A percentile compares a stretch with the other conserved stretches of the same genome.
phyloP scores from a whole-genome alignment of 345 rosid genomes.

The Citrus trifoliata region DNA sequence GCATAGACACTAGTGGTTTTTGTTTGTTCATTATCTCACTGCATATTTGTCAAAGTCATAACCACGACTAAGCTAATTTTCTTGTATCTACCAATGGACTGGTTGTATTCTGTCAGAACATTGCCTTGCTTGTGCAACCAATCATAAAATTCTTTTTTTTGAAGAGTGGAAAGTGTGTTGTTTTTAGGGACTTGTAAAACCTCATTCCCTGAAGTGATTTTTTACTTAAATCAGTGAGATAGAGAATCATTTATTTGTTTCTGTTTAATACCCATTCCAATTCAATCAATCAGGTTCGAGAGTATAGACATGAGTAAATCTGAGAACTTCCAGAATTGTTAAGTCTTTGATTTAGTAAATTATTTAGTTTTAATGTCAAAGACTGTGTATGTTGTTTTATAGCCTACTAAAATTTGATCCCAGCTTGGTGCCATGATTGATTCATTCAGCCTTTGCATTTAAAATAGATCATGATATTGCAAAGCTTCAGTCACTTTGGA shows the following conservation, averaged over 20 bases:
- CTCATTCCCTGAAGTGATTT: background rate
- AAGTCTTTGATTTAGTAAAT: background rate
- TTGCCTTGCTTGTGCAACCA: background rate
- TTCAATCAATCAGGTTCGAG: background rate
- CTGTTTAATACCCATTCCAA: background rate
- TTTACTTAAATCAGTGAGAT: background rate
- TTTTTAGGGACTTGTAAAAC: background rate
- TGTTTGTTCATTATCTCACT: background rate
- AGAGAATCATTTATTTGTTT: background rate
- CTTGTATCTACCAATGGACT: background rate
- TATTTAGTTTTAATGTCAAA: background rate
- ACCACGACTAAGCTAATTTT: background rate
- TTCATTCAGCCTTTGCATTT: background rate
- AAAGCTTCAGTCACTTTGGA: background rate
- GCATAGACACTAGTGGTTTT: background rate
- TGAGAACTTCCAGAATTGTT: background rate
- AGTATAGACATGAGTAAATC: too few species aligned
- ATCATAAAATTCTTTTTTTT: background rate
- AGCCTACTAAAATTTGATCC: background rate
- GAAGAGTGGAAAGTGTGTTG: background rate
- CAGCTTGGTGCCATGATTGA: background rate
- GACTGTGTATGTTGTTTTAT: slow-evolving; percentile 3
- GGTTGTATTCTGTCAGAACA: background rate
- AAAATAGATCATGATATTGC: background rate
- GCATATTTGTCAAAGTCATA: background rate